Percentiles rank a stretch among this genome's conserved stretches.
These are phyloP conservation scores for Triticum aestivum DNA, from an alignment of 176 grass and related monocot species.

Conservation along the genomic window DNA sequence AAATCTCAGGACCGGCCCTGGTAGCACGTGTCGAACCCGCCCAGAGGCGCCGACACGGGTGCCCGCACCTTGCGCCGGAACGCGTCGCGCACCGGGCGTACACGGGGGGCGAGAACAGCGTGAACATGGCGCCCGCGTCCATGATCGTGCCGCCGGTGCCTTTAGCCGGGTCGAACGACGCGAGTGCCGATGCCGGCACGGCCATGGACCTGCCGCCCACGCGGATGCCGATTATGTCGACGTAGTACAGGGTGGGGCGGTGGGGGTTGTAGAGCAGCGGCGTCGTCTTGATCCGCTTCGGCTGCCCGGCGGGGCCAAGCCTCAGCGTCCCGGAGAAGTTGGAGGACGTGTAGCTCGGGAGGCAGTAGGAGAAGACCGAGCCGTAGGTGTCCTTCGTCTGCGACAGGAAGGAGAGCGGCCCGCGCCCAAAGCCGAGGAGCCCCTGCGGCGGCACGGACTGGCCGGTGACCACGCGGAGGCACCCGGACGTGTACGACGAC, in stretches of 20 bases:
- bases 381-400: conserved; percentile 61
- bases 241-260: conserved; percentile 80
- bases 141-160: conserved; percentile 70
- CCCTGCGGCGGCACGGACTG: conserved; percentile 61
- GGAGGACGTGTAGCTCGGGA: conserved; percentile 69
- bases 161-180: conserved; percentile 58
- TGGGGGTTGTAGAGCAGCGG: conserved; percentile 60
- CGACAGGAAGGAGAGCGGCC: conserved; percentile 65
- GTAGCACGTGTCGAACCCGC: conserved; percentile 91
- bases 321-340: conserved; percentile 77
- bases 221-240: conserved; percentile 61
- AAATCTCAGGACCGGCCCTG: too few relatives aligned
- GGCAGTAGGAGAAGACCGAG: conserved; percentile 79
- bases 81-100: conserved; percentile 64
- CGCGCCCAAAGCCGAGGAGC: conserved; percentile 74
- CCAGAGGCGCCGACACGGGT: conserved; percentile 38
- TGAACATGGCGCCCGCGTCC: conserved; percentile 88
- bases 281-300: conserved; percentile 60
- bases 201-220: conserved; percentile 54
- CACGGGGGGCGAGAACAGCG: conserved; percentile 52
- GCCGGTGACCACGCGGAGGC: conserved; percentile 51
- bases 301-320: conserved; percentile 62
- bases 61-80: conserved; percentile 56
- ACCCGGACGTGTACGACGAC: conserved; percentile 65
- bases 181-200: conserved; percentile 33